Base-by-base conservation (phyloP, 2,329 filamentous ascomycete genomes). In the Sporothrix schenckii region DNA sequence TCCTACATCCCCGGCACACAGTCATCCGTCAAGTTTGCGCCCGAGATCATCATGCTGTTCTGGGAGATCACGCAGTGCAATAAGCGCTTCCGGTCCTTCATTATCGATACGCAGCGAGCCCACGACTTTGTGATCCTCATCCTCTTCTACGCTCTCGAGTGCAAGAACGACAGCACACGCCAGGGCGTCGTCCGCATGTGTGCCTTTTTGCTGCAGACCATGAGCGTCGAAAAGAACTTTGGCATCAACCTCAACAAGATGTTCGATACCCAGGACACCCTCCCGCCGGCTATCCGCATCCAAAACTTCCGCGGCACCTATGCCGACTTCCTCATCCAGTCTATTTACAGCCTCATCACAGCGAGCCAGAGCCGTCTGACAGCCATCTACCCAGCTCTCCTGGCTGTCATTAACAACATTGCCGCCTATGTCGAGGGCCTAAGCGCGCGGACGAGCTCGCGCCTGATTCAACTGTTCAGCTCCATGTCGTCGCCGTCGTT, bases 51-150 rank as follows among this genome's bases (percentile, higher is more conserved):
- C 69, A 95, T 97, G 87, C 85, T 99, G 2, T 97, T 98, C 78
- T 99, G 95, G 95, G 95, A 99, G 82, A 89, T 93, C 50, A 88
- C 95, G 4, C 95, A 99, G 80, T 97, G 94, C 85, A 99, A 99
- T 81, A 98, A 97, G 81, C 88, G 94, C 71, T 99, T 99, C 81
- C 87, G 95, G 44, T 93, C 93, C 1, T 99, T 97, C 80, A 95
- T 99, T 76, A 94, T 98, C 73, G 95, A 99, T 76, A 98, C 95
- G 0, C 93, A 95, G 77, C 86, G 94, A 69, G 92, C 92, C 0
- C 92, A 97, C 76, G 95, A 99, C 78, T 97, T 98, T 80, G 86
- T 97, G 67, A 88, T 98, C 14, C 83, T 98, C 24, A 89, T 96
- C 53, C 82, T 98, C 3, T 99, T 96, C 81, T 97, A 98, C 78